Evolutionary conservation across 2,329 filamentous ascomycete species (phyloP).

Genomic region (Diaporthe helianthi): DNA sequence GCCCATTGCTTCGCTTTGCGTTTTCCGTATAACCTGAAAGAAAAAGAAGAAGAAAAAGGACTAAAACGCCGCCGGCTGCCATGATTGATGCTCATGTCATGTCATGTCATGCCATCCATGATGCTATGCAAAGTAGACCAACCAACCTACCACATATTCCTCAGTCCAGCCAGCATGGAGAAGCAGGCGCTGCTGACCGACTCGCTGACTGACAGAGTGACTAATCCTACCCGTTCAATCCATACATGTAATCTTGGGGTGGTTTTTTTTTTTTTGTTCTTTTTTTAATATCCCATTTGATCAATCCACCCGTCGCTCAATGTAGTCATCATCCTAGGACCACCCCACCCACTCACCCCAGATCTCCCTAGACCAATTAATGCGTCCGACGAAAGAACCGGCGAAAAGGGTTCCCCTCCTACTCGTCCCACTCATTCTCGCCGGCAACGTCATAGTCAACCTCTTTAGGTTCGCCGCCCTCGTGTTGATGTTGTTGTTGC

Average conservation of each 20-base stretch:
- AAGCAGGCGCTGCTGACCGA: not conserved
- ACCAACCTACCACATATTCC: not conserved
- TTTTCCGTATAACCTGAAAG: not conserved
- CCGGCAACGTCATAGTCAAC: constrained; percentile 63
- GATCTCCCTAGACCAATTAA: too few relatives aligned
- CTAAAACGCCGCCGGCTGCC: too few relatives aligned
- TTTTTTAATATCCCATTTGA: too few relatives aligned
- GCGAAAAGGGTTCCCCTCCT: not conserved
- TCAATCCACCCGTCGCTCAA: too few relatives aligned
- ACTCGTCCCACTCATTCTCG: constrained; percentile 53
- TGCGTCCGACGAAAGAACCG: not conserved
- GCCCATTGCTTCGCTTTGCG: not conserved
- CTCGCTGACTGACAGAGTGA: not conserved
- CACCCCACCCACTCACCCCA: too few relatives aligned
- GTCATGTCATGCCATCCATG: constrained; percentile 7
- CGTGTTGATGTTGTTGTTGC: constrained; percentile 32
- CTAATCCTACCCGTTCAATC: not conserved
- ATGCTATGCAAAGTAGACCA: not conserved
- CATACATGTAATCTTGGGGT: not conserved
- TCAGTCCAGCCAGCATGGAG: not conserved
- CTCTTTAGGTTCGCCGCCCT: constrained; percentile 31
- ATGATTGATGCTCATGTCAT: not conserved
- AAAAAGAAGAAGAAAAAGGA: not conserved
- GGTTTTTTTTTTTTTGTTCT: too few relatives aligned
- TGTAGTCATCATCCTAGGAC: too few relatives aligned